Evolutionary conservation across 1,139 yeast species (phyloP).

Genomic region (Hyphopichia fennica): DNA sequence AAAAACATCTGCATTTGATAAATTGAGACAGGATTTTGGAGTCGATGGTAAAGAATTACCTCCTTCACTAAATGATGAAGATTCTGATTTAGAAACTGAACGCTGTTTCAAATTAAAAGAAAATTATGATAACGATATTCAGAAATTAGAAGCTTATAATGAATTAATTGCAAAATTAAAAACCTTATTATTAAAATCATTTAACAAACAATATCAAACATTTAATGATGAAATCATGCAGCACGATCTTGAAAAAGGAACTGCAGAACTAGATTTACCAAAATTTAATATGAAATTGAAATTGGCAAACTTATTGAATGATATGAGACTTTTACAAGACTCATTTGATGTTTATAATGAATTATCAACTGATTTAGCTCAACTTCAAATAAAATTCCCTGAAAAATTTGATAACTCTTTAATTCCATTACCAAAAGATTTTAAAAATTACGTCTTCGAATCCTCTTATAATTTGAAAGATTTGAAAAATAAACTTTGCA

Average conservation of each 20-base stretch:
- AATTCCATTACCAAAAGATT: constrained; percentile 12
- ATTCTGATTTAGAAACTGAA: constrained; percentile 20
- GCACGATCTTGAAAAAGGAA: constrained; percentile 16
- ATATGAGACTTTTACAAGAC: constrained; percentile 58
- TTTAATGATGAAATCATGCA: constrained; percentile 36
- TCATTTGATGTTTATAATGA: constrained; percentile 51
- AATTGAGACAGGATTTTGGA: constrained; percentile 66
- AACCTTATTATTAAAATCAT: constrained; percentile 53
- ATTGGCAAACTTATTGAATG: constrained; percentile 36
- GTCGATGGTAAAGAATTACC: constrained; percentile 38
- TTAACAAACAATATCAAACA: constrained; percentile 47
- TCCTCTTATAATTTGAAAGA: constrained; percentile 9
- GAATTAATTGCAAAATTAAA: constrained; percentile 49
- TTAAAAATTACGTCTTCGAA: constrained; percentile 18
- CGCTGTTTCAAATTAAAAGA: constrained; percentile 44
- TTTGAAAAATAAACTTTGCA: constrained; percentile 11
- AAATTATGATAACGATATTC: constrained; percentile 33
- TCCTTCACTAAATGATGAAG: constrained; percentile 7
- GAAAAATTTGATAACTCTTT: constrained; percentile 11
- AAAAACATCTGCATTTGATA: constrained; percentile 61
- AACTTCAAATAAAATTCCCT: constrained; percentile 20
- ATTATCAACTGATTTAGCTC: constrained; percentile 22
- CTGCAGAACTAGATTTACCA: constrained; percentile 7
- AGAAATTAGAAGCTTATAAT: constrained; percentile 51
- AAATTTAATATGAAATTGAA: constrained; percentile 16